phyloP scores from a whole-genome alignment of 2,329 filamentous ascomycete species.

The Talaromyces sp. region DNA sequence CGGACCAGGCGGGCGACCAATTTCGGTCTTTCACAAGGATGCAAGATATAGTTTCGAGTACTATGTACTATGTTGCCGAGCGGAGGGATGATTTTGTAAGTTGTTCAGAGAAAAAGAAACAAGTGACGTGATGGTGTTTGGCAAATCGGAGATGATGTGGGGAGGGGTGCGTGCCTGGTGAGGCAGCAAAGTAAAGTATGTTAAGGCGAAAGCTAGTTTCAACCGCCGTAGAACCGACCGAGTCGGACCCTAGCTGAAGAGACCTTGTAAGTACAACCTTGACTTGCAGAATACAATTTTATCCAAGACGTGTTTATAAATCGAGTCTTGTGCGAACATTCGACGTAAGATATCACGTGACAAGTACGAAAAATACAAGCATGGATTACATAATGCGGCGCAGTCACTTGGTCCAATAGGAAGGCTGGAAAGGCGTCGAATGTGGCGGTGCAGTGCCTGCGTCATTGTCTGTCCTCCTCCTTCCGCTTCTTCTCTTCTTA shows the following conservation, averaged over 20 bases:
- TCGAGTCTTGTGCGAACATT: not conserved
- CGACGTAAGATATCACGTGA: not conserved
- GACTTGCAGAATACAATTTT: not conserved
- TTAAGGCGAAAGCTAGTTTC: not conserved
- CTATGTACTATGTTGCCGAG: not conserved
- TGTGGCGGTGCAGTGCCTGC: conserved; percentile 6
- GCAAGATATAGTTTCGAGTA: not conserved
- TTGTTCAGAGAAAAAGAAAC: not conserved
- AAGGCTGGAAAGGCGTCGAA: not conserved
- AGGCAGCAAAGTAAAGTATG: not conserved
- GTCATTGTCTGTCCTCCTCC: not conserved
- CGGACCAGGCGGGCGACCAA: not conserved
- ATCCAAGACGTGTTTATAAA: not conserved
- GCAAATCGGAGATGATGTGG: conserved; percentile 9
- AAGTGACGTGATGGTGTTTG: conserved; percentile 9
- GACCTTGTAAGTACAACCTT: not conserved
- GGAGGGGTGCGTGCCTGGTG: conserved; percentile 3
- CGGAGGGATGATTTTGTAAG: not conserved
- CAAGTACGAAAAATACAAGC: not conserved
- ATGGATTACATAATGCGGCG: conserved; percentile 7
- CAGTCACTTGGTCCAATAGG: not conserved
- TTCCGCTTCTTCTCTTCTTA: not conserved
- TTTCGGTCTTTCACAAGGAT: not conserved
- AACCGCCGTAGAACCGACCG: not conserved
- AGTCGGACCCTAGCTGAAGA: not conserved